Base-by-base conservation (phyloP, 2,329 filamentous ascomycete species). In the Dryadomyces quercivorus region DNA sequence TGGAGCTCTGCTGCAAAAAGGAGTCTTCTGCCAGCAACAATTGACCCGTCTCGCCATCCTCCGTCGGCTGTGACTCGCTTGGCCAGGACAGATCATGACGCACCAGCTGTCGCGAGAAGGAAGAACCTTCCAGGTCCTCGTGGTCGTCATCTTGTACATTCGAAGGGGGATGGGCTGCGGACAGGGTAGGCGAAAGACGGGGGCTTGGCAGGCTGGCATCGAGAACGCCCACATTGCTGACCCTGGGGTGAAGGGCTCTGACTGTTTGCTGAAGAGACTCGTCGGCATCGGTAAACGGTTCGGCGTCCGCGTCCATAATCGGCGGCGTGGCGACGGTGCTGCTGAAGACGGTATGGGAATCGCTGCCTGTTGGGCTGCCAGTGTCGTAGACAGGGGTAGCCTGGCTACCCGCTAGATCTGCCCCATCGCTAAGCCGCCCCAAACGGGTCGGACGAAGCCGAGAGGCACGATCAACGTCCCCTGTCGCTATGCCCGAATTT, bases 121-220 rank as follows among this genome's bases (percentile, higher is more conserved):
- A 59, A 3, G 64, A 67, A 12, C 70, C 63, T 4, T 69, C 71
- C 2, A 69, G 71, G 7, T 74, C 69, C 9, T 72, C 72, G 2
- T 70, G 70, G 12, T 70, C 69, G 1, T 77, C 75, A 46, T 76
- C 70, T 16, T 68, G 67, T 26, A 66, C 66, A 26, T 63, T 62
- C 1, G 66, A 63, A 21, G 73, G 73, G 8, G 75, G 65, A 61
- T 80, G 76, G 26, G 76, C 75, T 46, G 92, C 86, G 62, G 88
- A 88, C 56, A 94, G 80, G 6, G 92, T 94, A 4, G 93, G 93
- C 26, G 93, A 98, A 55, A 98, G 72, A 63, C 93, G 91, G 38
- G 93, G 93, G 67, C 93, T 98, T 52, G 93, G 93, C 58, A 98
- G 75, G 69, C 89, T 96, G 59, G 88, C 89, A 72, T 96, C 92